Evolutionary conservation across 2,329 filamentous ascomycete species (phyloP), one percentile per base, ranked within the genome.

Genomic region (Colletotrichum cuscutae): DNA sequence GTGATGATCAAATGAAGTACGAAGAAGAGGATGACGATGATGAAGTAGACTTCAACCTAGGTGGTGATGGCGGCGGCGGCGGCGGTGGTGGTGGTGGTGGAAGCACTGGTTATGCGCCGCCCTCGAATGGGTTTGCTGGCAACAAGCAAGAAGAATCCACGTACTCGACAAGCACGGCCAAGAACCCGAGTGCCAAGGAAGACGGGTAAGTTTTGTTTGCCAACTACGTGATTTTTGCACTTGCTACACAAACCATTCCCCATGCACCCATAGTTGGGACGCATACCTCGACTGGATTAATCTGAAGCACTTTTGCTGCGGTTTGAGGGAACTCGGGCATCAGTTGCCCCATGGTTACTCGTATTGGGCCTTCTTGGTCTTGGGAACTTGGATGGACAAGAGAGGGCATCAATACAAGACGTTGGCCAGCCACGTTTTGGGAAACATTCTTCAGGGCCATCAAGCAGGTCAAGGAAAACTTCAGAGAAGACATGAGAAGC

Each of bases 111-210:
- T 58, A 72, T 22, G 72, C 56, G 28, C 67, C 68, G 46, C 65
- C 71, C 8, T 66, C 74, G 28, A 75, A 75, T 12, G 74, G 73
- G 11, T 61, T 46, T 42, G 59, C 54, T 57, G 53, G 46, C 19
- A 59, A 54, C 4, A 66, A 71, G 24, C 77, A 81, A 70, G 83
- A 86, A 30, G 79, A 78, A 6, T 77, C 79, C 32, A 75, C 77
- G 19, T 78, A 80, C 35, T 73, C 76, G 8, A 81, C 76, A 32
- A 78, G 80, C 69, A 75, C 76, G 9, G 77, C 78, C 28, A 84
- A 86, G 76, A 90, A 89, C 73, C 91, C 93, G 74, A 93, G 92
- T 73, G 94, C 95, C 75, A 95, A 95, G 84, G 94, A 96, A 89
- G 94, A 96, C 81, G 94, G 94, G 94, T 95, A 91, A 94, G 94